Evolutionary conservation across 1,284 basidiomycete species (phyloP).

Genomic region (Vanrija pseudolonga): DNA sequence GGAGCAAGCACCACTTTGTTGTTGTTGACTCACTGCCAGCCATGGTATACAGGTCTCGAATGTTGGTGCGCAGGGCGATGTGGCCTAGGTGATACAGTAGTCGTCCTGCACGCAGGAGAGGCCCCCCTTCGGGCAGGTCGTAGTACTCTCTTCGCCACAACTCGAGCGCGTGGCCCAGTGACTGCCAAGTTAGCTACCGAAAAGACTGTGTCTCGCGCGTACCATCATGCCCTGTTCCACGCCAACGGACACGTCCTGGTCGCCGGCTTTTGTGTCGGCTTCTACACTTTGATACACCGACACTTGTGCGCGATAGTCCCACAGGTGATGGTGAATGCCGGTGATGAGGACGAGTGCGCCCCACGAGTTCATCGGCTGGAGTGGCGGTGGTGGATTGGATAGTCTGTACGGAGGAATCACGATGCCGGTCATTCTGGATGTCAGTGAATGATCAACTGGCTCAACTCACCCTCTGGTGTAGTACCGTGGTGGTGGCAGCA

Average conservation of each 20-base stretch:
- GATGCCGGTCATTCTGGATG: not conserved
- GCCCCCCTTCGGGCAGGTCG: not conserved
- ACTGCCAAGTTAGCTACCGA: conserved; percentile 2
- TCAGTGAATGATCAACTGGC: not conserved
- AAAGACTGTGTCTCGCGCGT: no score
- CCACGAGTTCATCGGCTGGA: conserved; percentile 17
- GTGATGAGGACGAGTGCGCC: conserved; percentile 15
- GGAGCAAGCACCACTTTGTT: no score
- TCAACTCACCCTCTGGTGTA: conserved; percentile 19
- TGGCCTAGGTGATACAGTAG: conserved; percentile 23
- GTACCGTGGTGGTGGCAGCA: conserved; percentile 18
- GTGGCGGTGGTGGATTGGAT: not conserved
- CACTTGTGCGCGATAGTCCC: conserved; percentile 22
- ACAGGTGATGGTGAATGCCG: conserved; percentile 25
- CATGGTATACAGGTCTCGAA: conserved; percentile 19
- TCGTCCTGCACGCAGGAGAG: not conserved
- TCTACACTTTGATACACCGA: conserved; percentile 11
- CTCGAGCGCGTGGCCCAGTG: conserved; percentile 20
- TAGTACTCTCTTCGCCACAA: conserved; percentile 18
- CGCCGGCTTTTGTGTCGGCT: no score
- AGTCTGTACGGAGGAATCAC: conserved; percentile 1
- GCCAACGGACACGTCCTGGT: not conserved
- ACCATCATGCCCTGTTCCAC: not conserved
- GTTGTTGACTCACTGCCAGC: conserved; percentile 18
- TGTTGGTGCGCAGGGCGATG: conserved; percentile 16